These are phyloP conservation scores for Tricholoma sp. DNA, from an alignment of 768 basidiomycete species.

Conservation along the genomic window DNA sequence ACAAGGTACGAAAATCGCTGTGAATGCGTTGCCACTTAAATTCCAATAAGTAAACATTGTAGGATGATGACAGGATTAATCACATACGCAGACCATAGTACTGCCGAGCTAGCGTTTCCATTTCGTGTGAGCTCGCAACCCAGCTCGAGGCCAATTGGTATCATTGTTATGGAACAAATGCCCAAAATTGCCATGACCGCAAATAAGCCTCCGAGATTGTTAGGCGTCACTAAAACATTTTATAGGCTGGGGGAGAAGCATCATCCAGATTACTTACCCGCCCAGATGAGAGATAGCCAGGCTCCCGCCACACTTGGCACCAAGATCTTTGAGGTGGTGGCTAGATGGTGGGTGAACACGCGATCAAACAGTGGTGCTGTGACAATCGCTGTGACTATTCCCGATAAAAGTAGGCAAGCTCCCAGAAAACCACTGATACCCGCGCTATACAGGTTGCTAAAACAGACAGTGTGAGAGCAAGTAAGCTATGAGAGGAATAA, in stretches of 20 bases:
- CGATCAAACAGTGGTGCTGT: constrained; percentile 78
- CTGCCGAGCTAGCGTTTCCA: constrained; percentile 68
- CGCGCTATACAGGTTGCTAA: constrained; percentile 63
- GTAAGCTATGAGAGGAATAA: neutral
- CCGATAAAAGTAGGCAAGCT: constrained; percentile 58
- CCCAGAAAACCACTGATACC: constrained; percentile 68
- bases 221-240: constrained; percentile 46
- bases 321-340: constrained; percentile 50
- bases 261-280: constrained; percentile 41
- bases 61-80: neutral
- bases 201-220: constrained; percentile 58
- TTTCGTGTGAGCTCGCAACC: constrained; percentile 77
- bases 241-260: neutral
- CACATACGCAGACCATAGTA: constrained; percentile 71
- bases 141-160: constrained; percentile 75
- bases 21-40: constrained; percentile 57
- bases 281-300: constrained; percentile 81
- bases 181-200: constrained; percentile 68
- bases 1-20: constrained; percentile 62
- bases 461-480: neutral
- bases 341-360: constrained; percentile 72
- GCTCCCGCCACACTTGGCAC: constrained; percentile 55
- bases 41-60: neutral
- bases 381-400: constrained; percentile 61
- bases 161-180: constrained; percentile 55